Evolutionary conservation across 2,329 filamentous ascomycete species (phyloP).

Genomic region (Sclerotiophoma versabilis): DNA sequence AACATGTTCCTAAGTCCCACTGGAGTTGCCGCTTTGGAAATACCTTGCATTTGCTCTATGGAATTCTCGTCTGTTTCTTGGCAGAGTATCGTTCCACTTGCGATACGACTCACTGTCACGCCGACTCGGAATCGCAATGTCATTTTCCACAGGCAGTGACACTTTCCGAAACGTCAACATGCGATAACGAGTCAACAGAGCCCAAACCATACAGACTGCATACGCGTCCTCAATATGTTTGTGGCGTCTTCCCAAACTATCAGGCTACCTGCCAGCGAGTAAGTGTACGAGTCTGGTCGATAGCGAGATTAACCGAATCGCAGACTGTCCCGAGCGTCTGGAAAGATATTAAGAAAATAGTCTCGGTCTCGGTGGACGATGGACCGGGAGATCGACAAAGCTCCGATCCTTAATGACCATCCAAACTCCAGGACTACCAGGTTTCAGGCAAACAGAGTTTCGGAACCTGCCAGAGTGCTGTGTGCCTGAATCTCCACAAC

Average conservation of each 20-base stretch:
- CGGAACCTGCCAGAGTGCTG: neutral
- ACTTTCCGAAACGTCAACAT: neutral
- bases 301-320: conserved; percentile 6
- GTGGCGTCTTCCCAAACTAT: neutral
- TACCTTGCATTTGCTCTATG: too few relatives aligned
- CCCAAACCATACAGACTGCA: neutral
- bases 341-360: neutral
- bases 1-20: too few relatives aligned
- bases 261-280: neutral
- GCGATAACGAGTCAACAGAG: neutral
- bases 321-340: neutral
- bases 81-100: too few relatives aligned
- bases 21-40: too few relatives aligned
- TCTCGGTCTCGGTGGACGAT: neutral
- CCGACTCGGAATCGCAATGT: too few relatives aligned
- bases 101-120: too few relatives aligned
- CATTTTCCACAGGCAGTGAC: neutral
- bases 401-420: conserved; percentile 1
- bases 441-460: neutral
- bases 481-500: conserved; percentile 4
- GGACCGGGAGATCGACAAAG: conserved; percentile 10
- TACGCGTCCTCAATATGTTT: neutral
- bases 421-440: neutral
- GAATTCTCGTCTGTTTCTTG: too few relatives aligned
- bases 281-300: neutral